A percentile compares a stretch with the other conserved stretches of the same genome.
These are phyloP conservation scores for Rhododendron simsii DNA, from an alignment of 148 eudicot genomes.

Conservation along the genomic window DNA sequence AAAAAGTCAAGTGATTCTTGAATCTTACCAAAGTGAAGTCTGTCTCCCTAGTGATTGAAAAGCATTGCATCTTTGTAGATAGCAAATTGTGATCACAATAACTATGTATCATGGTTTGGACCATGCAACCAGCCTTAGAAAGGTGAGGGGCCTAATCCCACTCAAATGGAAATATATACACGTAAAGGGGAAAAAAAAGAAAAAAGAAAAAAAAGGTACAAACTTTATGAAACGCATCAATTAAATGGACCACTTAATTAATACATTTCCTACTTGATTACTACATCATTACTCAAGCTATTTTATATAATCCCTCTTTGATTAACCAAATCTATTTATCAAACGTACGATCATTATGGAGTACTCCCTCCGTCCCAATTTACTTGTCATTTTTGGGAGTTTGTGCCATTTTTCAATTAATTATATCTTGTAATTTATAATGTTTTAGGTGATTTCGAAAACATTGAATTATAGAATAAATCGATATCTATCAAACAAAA, in stretches of 20 bases:
- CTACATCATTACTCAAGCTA: neutral
- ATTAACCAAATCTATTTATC: neutral
- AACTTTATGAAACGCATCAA: conserved; percentile 16
- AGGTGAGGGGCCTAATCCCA: conserved; percentile 14
- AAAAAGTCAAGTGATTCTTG: neutral
- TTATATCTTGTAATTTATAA: too few relatives aligned
- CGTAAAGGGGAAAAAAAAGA: neutral
- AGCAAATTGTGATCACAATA: conserved; percentile 1
- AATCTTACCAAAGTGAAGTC: neutral
- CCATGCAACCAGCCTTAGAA: conserved; percentile 13
- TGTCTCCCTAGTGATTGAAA: neutral
- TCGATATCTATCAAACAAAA: too few relatives aligned
- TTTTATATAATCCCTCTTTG: neutral
- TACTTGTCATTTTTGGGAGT: too few relatives aligned
- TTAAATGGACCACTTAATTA: conserved; percentile 1
- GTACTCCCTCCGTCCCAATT: too few relatives aligned
- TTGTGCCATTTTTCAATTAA: too few relatives aligned
- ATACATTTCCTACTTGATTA: neutral
- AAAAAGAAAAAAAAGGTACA: neutral
- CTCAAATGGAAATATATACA: neutral
- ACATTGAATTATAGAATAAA: too few relatives aligned
- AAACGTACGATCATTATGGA: neutral
- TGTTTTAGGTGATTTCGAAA: too few relatives aligned
- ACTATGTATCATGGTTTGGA: conserved; percentile 4
- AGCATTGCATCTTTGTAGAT: neutral